These are phyloP conservation scores for Ophiocordyceps unilateralis DNA, from an alignment of 2,329 filamentous ascomycete species.

Conservation along the genomic window DNA sequence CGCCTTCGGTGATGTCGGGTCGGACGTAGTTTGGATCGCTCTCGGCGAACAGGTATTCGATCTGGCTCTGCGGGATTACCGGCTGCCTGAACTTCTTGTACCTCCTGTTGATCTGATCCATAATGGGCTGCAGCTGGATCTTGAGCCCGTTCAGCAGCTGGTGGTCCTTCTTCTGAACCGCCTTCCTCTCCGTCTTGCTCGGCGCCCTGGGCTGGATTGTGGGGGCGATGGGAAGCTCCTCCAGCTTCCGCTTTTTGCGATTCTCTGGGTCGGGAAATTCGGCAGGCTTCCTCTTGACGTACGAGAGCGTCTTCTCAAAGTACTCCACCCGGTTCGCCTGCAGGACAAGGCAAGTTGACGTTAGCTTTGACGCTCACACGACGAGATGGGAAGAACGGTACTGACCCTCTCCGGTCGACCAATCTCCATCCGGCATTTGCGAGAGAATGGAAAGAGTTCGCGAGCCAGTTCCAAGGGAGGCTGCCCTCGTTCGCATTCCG, in stretches of 20 bases:
- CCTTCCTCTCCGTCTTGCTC: conserved; percentile 62
- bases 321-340: conserved; percentile 55
- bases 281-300: conserved; percentile 60
- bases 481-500: conserved; percentile 50
- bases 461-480: conserved; percentile 47
- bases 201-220: conserved; percentile 48
- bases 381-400: not conserved
- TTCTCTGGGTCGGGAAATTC: conserved; percentile 80
- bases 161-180: conserved; percentile 65
- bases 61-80: conserved; percentile 55
- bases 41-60: conserved; percentile 73
- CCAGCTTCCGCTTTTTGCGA: conserved; percentile 72
- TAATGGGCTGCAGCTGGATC: conserved; percentile 77
- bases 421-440: conserved; percentile 58
- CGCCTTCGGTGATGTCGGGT: conserved; percentile 33
- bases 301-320: conserved; percentile 57
- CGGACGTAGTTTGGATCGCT: conserved; percentile 55
- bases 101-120: conserved; percentile 87
- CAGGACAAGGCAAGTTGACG: not conserved
- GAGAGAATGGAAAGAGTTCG: conserved; percentile 74
- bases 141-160: conserved; percentile 76
- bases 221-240: conserved; percentile 59
- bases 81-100: conserved; percentile 79
- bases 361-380: not conserved
- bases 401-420: conserved; percentile 45